These are phyloP conservation scores for Sporothrix curviconia DNA, from an alignment of 2,329 filamentous ascomycete genomes.

Conservation along the genomic window DNA sequence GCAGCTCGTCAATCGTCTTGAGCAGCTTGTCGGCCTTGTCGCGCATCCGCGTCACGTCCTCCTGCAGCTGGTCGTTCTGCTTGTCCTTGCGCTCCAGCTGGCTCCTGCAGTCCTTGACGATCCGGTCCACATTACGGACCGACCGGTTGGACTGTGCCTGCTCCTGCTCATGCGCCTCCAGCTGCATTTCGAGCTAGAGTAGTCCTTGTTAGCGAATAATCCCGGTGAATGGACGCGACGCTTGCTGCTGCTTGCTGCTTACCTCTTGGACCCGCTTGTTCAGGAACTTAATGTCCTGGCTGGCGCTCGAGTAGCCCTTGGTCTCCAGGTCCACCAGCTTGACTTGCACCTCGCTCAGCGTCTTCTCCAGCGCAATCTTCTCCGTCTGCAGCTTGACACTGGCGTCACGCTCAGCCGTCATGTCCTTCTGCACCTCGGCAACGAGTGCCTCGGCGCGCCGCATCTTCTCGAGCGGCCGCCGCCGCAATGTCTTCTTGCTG, in stretches of 20 bases:
- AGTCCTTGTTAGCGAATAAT: constrained; percentile 11
- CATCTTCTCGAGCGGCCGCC: constrained; percentile 95
- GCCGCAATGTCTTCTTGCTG: constrained; percentile 90
- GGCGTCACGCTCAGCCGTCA: constrained; percentile 75
- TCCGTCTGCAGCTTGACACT: constrained; percentile 80
- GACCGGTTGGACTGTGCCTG: constrained; percentile 77
- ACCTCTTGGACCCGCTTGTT: constrained; percentile 95
- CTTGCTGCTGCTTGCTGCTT: no score
- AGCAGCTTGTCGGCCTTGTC: constrained; percentile 90
- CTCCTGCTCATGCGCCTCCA: constrained; percentile 75
- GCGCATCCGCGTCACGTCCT: constrained; percentile 77
- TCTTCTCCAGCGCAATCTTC: constrained; percentile 84
- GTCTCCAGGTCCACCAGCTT: constrained; percentile 90
- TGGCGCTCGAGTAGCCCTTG: constrained; percentile 90
- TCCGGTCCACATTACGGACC: constrained; percentile 86
- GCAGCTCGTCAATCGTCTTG: constrained; percentile 85
- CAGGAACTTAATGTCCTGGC: constrained; percentile 90
- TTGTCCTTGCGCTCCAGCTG: constrained; percentile 94
- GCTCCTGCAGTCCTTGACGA: constrained; percentile 83
- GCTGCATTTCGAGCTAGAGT: constrained; percentile 72
- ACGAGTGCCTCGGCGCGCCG: constrained; percentile 81
- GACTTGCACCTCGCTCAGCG: constrained; percentile 82
- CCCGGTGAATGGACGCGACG: no score
- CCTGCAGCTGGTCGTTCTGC: constrained; percentile 68
- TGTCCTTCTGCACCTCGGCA: constrained; percentile 88